Evolutionary conservation across 164 flowering plant species (phyloP), one percentile per base, ranked within the genome.

Genomic region (Euptelea pleiosperma): DNA sequence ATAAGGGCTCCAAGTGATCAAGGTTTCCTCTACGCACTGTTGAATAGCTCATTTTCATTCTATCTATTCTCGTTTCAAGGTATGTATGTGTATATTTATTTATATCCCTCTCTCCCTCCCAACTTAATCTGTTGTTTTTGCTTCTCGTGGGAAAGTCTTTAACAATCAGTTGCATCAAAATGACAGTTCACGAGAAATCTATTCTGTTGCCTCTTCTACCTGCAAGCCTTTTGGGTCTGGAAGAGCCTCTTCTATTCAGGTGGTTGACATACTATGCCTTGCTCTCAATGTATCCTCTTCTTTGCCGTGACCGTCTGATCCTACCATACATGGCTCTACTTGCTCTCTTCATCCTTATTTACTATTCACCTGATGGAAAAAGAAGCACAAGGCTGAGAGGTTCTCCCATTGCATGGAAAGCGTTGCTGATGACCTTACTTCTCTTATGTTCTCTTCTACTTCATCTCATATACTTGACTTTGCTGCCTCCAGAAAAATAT

Each of bases 41-140:
- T 90, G 15, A 87, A 86, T 68, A 77, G 88, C 72, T 75, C 96
- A 46, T 71, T 92, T 40, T 70, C 97, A 22, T 92, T 92, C 72
- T 92, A 89, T 68, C 66, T 92, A 18, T 92, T 92, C 76, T 87
- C 98, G 19, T 92, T 81, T 60, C 98, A 92, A 84, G 98, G 98
- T 87, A 70, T 21, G 57, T 29, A 6, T 54, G 31, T 45, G 15
- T 47, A 8, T 44, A 30, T 42, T 18, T 24, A 26, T 35, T 14
- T 52, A 35, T 52, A n/a, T 30, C 12, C 48, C 15, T 47, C 55
- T 22, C 16, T 19, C 1, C 22, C 22, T 6, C 36, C 57, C 14
- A 6, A 36, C 22, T 18, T 64, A 62, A 50, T 21, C 8, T 28
- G 15, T 22, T 46, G 25, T 16, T 31, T 34, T 24, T 42, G 14